Conservation (phyloP, 345 rosid genomes). For the Stellera chamaejasme region DNA sequence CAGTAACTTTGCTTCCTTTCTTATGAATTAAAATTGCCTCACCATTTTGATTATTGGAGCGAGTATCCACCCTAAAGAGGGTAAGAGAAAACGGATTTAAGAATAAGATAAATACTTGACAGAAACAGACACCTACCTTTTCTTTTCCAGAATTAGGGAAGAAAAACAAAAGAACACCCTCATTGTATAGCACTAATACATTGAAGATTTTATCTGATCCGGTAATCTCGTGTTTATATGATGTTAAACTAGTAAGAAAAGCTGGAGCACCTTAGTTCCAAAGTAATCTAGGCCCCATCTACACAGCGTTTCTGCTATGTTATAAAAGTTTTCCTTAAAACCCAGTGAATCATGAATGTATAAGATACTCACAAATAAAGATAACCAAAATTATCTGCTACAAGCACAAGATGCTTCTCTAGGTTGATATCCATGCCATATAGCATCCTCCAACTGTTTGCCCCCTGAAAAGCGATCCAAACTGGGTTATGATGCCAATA, state of each 20-base stretch:
- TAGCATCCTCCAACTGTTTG: slow-evolving; percentile 77
- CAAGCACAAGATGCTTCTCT: slow-evolving; percentile 69
- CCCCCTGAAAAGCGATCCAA: slow-evolving; percentile 39
- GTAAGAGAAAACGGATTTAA: slow-evolving; percentile 10
- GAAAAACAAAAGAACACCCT: too few relatives aligned
- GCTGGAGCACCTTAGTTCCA: too few relatives aligned
- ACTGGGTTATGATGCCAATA: background rate
- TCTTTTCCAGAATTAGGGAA: slow-evolving; percentile 2
- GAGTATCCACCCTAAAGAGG: slow-evolving; percentile 63
- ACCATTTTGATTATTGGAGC: slow-evolving; percentile 47
- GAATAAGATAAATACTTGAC: background rate
- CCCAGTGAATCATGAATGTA: slow-evolving; percentile 3
- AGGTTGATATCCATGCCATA: slow-evolving; percentile 90
- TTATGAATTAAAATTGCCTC: slow-evolving; percentile 74
- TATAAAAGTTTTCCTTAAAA: background rate
- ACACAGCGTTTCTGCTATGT: too few relatives aligned
- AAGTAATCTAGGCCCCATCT: too few relatives aligned
- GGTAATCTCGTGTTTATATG: background rate
- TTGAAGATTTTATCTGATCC: too few relatives aligned
- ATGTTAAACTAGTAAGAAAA: too few relatives aligned
- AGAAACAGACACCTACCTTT: background rate
- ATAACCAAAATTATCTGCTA: slow-evolving; percentile 78
- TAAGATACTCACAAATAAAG: slow-evolving; percentile 64
- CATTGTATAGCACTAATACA: too few relatives aligned
- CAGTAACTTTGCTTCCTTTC: slow-evolving; percentile 88